Evolutionary conservation across 2,329 filamentous ascomycete genomes (phyloP).

Genomic region (Diplocarpon mali): DNA sequence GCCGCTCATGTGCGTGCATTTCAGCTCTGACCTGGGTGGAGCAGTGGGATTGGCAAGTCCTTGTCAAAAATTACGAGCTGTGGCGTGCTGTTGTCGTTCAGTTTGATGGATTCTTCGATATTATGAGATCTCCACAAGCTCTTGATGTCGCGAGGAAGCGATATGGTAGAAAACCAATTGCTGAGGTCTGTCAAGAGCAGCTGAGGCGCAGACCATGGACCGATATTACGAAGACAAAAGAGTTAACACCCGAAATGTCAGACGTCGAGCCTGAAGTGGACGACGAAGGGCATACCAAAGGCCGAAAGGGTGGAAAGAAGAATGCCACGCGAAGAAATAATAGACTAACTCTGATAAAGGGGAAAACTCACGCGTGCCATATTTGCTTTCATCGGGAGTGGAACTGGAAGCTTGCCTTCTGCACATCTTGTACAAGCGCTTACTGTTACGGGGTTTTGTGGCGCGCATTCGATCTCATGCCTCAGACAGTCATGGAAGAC

Average conservation of each 20-base stretch:
- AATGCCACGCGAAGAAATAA: slow-evolving; percentile 20
- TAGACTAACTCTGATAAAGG: slow-evolving; percentile 34
- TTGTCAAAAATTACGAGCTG: slow-evolving; percentile 65
- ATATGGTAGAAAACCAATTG: slow-evolving; percentile 65
- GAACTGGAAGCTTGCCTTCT: slow-evolving; percentile 75
- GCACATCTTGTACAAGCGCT: slow-evolving; percentile 60
- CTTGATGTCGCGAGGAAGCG: slow-evolving; percentile 59
- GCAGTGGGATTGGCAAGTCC: slow-evolving; percentile 76
- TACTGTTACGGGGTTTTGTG: slow-evolving; percentile 95
- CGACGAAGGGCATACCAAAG: slow-evolving; percentile 49
- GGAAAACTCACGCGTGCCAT: slow-evolving; percentile 56
- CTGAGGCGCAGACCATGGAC: slow-evolving; percentile 69
- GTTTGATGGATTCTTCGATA: slow-evolving; percentile 56
- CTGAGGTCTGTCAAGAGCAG: slow-evolving; percentile 90
- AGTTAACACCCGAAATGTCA: slow-evolving; percentile 30
- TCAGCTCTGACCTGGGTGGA: slow-evolving; percentile 84
- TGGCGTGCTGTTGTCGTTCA: slow-evolving; percentile 74
- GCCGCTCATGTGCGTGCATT: slow-evolving; percentile 80
- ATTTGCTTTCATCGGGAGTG: slow-evolving; percentile 73
- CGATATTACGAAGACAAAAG: slow-evolving; percentile 47
- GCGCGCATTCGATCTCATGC: slow-evolving; percentile 83
- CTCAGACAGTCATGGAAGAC: slow-evolving; percentile 69
- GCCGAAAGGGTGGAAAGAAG: slow-evolving; percentile 52
- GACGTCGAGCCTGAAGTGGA: slow-evolving; percentile 47
- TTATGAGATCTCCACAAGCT: slow-evolving; percentile 55